Conservation (phyloP, 495 filamentous ascomycete species). For the Talaromyces adpressus region DNA sequence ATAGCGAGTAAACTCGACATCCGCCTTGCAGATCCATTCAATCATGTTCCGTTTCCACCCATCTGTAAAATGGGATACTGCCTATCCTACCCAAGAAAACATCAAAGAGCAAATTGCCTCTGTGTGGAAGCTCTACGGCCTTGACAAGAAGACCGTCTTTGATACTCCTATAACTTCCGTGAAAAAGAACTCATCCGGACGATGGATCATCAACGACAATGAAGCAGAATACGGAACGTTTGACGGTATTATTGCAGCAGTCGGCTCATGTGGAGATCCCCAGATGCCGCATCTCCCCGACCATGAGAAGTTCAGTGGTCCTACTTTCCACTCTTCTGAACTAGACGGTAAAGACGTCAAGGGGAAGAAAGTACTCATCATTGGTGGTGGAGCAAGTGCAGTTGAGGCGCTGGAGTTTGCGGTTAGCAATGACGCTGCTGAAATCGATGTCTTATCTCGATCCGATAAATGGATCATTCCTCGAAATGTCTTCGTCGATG, state of each 20-base stretch:
- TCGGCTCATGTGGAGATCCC: conserved; percentile 74
- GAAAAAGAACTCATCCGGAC: conserved; percentile 57
- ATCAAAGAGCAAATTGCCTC: conserved; percentile 64
- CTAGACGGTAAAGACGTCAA: conserved; percentile 63
- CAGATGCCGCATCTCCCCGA: conserved; percentile 62
- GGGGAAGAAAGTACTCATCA: conserved; percentile 65
- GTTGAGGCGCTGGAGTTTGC: conserved; percentile 83
- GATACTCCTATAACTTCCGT: conserved; percentile 60
- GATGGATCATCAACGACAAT: conserved; percentile 80
- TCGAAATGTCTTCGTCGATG: conserved; percentile 66
- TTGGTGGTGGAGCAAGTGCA: conserved; percentile 75
- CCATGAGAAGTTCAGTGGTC: conserved; percentile 59
- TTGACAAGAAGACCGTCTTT: conserved; percentile 65
- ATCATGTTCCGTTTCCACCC: conserved; percentile 88
- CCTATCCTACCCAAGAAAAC: conserved; percentile 67
- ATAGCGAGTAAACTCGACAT: conserved; percentile 76
- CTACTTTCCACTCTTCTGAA: conserved; percentile 66
- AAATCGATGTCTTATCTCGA: conserved; percentile 66
- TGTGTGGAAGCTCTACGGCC: conserved; percentile 69
- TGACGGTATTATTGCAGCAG: conserved; percentile 68
- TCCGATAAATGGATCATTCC: conserved; percentile 89
- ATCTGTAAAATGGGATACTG: conserved; percentile 61
- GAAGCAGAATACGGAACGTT: conserved; percentile 59
- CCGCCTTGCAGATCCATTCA: conserved; percentile 73
- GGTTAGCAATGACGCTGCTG: conserved; percentile 53